Base-by-base conservation (phyloP, 305 asterid species). In the Rubia balearica region DNA sequence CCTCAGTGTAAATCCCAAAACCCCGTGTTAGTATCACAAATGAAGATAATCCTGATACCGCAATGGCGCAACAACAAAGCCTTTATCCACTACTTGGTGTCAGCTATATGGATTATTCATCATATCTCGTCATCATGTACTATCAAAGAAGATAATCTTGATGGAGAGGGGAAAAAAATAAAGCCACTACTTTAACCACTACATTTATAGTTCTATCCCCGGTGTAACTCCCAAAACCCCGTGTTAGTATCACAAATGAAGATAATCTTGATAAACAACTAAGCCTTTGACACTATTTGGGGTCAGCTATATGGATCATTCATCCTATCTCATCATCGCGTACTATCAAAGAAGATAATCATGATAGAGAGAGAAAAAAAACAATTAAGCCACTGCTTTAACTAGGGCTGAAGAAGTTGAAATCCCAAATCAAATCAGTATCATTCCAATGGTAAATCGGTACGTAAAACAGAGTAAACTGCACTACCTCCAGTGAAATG, bases 401-500 rank as follows among this genome's bases (percentile, higher is more conserved):
- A 22, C 59, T 33, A 36, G 24, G 46, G 49, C 63, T 24, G 41
- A 40, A n/a, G 48, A 9, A 13, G 43, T 9, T 27, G 40, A 51
- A 48, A 68, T 17, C 9, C 24, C 24, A 49, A 49, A 49, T 1
- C 7, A 24, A 67, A 27, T 24, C 13, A 6, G 16, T 33, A 14
- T 36, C 13, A 16, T 6, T 36, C 46, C 14, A 42, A 33, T 17
- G 46, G 19, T 61, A 12, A 48, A 21, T 8, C 49, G 17, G 19
- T 8, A 16, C 49, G 7, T 30, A 51, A 69, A n/a, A 6, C 30
- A 53, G n/a, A n/a, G 33, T 17, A 53, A 65, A 46, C 45, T 51
- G 38, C 73, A 90, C 97, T 73, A 92, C 98, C 98, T 93, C 98
- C 98, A 92, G 63, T 92, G 98, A 80, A 81, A 93, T 30, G 98